Conservation (phyloP, 345 rosid genomes). For the Cardiospermum halicacabum region DNA sequence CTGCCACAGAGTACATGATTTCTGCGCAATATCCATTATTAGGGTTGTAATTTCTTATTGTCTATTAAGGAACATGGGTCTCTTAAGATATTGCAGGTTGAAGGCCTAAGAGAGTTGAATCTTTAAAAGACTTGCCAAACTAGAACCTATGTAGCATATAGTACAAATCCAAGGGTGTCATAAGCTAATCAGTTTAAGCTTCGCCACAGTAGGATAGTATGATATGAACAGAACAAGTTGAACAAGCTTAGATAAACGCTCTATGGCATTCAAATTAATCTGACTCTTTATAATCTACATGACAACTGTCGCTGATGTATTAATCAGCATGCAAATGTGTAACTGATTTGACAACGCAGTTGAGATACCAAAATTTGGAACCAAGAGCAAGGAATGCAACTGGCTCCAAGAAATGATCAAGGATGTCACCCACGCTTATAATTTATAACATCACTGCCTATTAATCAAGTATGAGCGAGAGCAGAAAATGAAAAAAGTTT, state of each 20-base stretch:
- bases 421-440: not conserved
- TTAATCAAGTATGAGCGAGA: not conserved
- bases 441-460: not conserved
- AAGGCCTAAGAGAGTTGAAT: not conserved
- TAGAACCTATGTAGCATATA: not conserved
- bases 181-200: not conserved
- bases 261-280: conserved; percentile 4
- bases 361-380: no score
- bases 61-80: not conserved
- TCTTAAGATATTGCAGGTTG: not conserved
- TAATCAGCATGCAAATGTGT: not conserved
- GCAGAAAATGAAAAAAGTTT: not conserved
- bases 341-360: not conserved
- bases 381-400: not conserved
- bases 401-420: not conserved
- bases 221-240: not conserved
- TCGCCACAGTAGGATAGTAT: not conserved
- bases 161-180: not conserved
- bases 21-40: not conserved
- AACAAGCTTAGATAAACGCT: not conserved
- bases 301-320: not conserved
- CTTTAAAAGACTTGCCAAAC: not conserved
- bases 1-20: not conserved
- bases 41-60: not conserved
- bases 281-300: not conserved